Percentiles rank a stretch among this genome's conserved stretches.
phyloP scores from a whole-genome alignment of 129 eudicot genomes.

The Scalesia atractyloides region DNA sequence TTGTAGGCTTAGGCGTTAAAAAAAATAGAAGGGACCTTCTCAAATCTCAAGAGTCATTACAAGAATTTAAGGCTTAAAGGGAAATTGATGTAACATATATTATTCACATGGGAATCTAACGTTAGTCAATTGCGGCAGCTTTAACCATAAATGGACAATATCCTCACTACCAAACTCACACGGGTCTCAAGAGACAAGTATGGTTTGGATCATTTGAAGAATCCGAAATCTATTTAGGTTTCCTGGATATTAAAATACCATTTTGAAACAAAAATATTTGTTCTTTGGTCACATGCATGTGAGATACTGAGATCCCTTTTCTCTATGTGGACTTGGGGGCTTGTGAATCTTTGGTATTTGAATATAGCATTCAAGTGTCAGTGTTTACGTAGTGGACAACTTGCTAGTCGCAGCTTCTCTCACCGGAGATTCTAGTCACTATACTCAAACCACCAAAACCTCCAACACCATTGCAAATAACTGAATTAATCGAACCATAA shows the following conservation, averaged over 20 bases:
- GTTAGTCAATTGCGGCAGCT: constrained; percentile 11
- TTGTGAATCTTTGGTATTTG: neutral
- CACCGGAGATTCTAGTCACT: neutral
- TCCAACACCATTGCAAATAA: neutral
- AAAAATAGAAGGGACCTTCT: too few relatives aligned
- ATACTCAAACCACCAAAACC: neutral
- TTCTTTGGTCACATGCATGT: constrained; percentile 3
- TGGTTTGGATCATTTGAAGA: neutral
- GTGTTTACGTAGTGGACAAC: neutral
- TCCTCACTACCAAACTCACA: constrained; percentile 25
- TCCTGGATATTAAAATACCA: neutral
- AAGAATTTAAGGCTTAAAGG: neutral
- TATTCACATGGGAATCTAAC: constrained; percentile 16
- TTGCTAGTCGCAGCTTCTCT: neutral
- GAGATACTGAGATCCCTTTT: neutral
- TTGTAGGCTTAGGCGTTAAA: too few relatives aligned
- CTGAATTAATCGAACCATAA: too few relatives aligned
- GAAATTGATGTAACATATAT: neutral
- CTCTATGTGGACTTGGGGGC: neutral
- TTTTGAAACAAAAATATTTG: neutral
- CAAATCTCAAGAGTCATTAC: too few relatives aligned
- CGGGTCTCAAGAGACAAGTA: constrained; percentile 9
- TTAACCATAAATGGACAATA: constrained; percentile 14
- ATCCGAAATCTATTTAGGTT: neutral
- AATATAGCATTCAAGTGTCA: neutral